Conservation (phyloP, 306 rosid species). For the Acacia melanoxylon region DNA sequence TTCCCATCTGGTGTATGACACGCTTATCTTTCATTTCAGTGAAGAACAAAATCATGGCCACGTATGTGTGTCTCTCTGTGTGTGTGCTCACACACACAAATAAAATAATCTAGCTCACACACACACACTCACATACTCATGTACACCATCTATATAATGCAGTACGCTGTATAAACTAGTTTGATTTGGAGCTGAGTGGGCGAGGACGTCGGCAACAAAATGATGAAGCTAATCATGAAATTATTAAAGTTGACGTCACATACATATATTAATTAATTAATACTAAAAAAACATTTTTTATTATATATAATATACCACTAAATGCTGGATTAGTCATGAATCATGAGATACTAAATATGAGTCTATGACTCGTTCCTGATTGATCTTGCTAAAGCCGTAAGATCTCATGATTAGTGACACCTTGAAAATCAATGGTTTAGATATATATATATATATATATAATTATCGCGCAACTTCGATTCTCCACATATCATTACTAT, state of each 20-base stretch:
- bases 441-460: not conserved
- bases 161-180: not conserved
- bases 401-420: not conserved
- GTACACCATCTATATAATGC: not conserved
- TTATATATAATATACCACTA: not conserved
- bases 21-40: not conserved
- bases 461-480: not conserved
- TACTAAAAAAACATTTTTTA: not conserved
- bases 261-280: not conserved
- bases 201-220: not conserved
- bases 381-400: not conserved
- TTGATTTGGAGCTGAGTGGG: not conserved
- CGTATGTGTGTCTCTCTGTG: not conserved
- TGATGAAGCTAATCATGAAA: not conserved
- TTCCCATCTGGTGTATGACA: not conserved
- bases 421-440: not conserved
- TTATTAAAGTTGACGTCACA: not conserved
- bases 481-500: not conserved
- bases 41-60: not conserved
- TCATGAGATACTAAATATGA: not conserved
- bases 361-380: not conserved
- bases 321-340: not conserved
- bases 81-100: not conserved
- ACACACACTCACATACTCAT: not conserved
- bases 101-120: too few relatives aligned